phyloP scores from a whole-genome alignment of 108 stramenopile species.

The Tribonema minus region DNA sequence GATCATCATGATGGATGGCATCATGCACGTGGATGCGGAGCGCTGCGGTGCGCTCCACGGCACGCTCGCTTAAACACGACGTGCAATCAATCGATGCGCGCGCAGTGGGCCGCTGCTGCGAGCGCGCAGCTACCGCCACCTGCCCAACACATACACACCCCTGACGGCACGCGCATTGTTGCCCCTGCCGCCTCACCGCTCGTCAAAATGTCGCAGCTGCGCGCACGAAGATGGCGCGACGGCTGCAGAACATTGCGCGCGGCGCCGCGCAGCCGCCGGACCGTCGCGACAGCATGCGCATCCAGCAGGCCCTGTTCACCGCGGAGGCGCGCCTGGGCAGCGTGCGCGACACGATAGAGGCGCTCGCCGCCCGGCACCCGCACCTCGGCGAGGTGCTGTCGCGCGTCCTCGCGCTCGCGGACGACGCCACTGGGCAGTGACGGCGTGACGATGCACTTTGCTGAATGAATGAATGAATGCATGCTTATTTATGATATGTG shows the following conservation, averaged over 20 bases:
- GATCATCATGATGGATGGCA: no score
- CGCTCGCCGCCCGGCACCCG: background rate
- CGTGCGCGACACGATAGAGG: constrained; percentile 12
- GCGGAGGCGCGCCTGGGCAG: constrained; percentile 16
- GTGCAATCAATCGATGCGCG: no score
- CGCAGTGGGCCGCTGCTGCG: no score
- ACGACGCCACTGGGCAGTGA: constrained; percentile 14
- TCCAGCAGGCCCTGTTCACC: constrained; percentile 4
- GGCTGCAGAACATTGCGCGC: background rate
- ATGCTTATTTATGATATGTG: no score
- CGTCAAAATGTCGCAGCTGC: background rate
- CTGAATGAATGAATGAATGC: no score
- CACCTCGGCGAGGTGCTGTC: constrained; percentile 25
- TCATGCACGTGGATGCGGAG: no score
- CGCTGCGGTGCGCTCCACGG: no score
- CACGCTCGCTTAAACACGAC: no score
- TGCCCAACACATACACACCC: background rate
- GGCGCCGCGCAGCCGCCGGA: background rate
- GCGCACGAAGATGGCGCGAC: background rate
- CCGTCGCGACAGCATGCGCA: background rate
- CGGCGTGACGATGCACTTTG: background rate
- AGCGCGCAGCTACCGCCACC: background rate
- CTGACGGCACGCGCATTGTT: background rate
- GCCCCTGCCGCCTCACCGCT: background rate
- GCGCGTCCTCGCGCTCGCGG: constrained; percentile 1